Evolutionary conservation across 139 green algal species (phyloP).

Genomic region (Monoraphidium neglectum): DNA sequence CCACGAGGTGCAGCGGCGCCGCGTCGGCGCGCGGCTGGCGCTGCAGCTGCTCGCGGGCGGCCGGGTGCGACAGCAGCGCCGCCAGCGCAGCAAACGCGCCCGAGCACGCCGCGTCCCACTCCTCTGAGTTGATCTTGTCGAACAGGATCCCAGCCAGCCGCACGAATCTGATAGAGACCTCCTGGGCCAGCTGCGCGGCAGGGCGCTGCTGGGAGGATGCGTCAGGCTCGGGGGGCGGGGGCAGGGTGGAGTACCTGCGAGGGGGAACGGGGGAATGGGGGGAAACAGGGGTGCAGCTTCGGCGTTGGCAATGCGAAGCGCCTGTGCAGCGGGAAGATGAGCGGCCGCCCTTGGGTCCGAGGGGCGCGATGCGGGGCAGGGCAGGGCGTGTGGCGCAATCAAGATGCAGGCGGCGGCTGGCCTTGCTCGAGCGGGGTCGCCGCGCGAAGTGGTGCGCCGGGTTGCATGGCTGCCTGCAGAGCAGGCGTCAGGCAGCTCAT

Average conservation of each 20-base stretch:
- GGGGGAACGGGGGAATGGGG: background rate
- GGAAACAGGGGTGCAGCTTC: background rate
- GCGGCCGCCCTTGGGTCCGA: too few relatives aligned
- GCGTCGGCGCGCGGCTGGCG: slow-evolving; percentile 19
- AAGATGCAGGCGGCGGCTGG: background rate
- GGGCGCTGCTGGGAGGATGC: slow-evolving; percentile 19
- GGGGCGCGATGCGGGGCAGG: too few relatives aligned
- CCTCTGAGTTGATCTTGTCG: slow-evolving; percentile 62
- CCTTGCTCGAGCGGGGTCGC: too few relatives aligned
- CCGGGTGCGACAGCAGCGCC: slow-evolving; percentile 1
- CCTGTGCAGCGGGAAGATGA: too few relatives aligned
- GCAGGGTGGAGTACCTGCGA: slow-evolving; percentile 26
- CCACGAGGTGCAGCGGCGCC: slow-evolving; percentile 47
- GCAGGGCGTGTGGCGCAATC: background rate
- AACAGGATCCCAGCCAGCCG: slow-evolving; percentile 63
- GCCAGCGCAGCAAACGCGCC: slow-evolving; percentile 31
- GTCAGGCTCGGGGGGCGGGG: background rate
- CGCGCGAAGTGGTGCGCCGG: background rate
- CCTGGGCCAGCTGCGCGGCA: slow-evolving; percentile 7
- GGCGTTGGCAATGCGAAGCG: background rate
- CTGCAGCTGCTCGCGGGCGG: slow-evolving; percentile 4
- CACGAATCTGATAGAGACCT: slow-evolving; percentile 43
- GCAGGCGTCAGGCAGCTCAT: background rate
- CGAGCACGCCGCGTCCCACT: slow-evolving; percentile 27
- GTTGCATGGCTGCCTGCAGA: slow-evolving; percentile 9